These are phyloP conservation scores for Melastoma candidum DNA, from an alignment of 441 rosid species.

Conservation along the genomic window DNA sequence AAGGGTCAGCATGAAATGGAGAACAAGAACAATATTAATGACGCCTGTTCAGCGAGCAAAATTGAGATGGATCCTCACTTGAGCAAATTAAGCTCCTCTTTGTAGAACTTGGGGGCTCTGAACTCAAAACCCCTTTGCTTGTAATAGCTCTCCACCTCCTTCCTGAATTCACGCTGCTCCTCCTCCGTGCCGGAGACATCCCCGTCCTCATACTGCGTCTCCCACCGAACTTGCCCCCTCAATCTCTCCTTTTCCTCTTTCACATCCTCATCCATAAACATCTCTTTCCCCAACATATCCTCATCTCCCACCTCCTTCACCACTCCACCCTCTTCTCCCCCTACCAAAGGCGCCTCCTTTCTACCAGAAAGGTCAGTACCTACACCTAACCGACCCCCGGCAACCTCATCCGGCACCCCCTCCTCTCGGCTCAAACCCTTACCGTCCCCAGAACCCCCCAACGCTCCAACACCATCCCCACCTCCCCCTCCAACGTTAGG, in stretches of 20 bases:
- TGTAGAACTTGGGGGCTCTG: constrained; percentile 64
- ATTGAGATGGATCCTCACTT: constrained; percentile 20
- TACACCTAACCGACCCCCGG: no score
- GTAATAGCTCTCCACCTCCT: constrained; percentile 45
- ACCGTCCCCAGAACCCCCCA: no score
- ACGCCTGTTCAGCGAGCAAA: background rate
- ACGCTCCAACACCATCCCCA: no score
- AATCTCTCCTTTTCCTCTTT: constrained; percentile 17
- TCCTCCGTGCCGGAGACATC: constrained; percentile 55
- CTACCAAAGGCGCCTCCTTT: no score
- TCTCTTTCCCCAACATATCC: no score
- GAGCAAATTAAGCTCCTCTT: constrained; percentile 56
- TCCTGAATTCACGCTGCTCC: constrained; percentile 45
- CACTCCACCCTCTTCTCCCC: no score
- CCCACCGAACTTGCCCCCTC: constrained; percentile 25
- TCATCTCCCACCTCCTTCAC: no score
- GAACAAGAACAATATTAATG: background rate
- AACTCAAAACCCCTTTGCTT: constrained; percentile 43
- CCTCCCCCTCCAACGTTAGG: no score
- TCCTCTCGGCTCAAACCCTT: no score
- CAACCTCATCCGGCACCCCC: no score
- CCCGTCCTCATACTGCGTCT: constrained; percentile 32
- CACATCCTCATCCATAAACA: no score
- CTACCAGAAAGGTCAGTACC: no score
- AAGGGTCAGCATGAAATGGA: background rate